phyloP scores from a whole-genome alignment of 495 filamentous ascomycete species.

The Xeromyces bisporus region DNA sequence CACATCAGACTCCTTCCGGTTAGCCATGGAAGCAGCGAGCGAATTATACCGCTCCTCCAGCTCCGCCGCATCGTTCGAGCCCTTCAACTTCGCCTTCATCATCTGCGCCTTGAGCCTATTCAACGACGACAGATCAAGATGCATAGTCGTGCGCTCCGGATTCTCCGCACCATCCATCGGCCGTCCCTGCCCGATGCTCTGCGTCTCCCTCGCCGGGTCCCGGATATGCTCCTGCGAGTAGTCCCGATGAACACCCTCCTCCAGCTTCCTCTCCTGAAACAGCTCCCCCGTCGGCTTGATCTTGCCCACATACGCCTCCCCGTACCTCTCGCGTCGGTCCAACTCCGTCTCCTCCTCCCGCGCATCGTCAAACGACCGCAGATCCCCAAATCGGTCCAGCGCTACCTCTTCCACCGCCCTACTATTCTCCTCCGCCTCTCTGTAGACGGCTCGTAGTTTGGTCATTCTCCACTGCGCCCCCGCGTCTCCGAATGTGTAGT shows the following conservation, averaged over 20 bases:
- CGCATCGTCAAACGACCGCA: slow-evolving; percentile 81
- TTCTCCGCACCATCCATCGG: slow-evolving; percentile 24
- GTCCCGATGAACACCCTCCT: slow-evolving; percentile 27
- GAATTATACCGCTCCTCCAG: slow-evolving; percentile 76
- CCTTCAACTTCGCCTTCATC: slow-evolving; percentile 80
- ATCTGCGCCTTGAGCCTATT: slow-evolving; percentile 84
- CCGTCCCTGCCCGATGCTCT: slow-evolving; percentile 23
- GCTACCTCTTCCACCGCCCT: slow-evolving; percentile 64
- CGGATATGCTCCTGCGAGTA: slow-evolving; percentile 13
- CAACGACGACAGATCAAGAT: slow-evolving; percentile 57
- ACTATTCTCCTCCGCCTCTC: slow-evolving; percentile 56
- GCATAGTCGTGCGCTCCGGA: slow-evolving; percentile 24
- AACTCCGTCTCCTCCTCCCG: slow-evolving; percentile 90
- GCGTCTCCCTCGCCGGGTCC: slow-evolving; percentile 27
- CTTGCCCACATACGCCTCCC: slow-evolving; percentile 70
- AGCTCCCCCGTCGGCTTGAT: slow-evolving; percentile 79
- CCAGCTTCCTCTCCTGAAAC: slow-evolving; percentile 53
- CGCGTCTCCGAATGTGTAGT: slow-evolving; percentile 77
- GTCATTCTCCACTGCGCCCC: slow-evolving; percentile 94
- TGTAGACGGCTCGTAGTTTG: slow-evolving; percentile 74
- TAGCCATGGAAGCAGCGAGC: slow-evolving; percentile 43
- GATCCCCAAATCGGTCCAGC: slow-evolving; percentile 58
- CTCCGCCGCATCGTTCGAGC: slow-evolving; percentile 50
- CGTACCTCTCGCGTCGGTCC: slow-evolving; percentile 70
- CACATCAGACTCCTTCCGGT: slow-evolving; percentile 42